Evolutionary conservation across 768 basidiomycete species (phyloP), one percentile per base, ranked within the genome.

Genomic region (Boletus reticuloceps): DNA sequence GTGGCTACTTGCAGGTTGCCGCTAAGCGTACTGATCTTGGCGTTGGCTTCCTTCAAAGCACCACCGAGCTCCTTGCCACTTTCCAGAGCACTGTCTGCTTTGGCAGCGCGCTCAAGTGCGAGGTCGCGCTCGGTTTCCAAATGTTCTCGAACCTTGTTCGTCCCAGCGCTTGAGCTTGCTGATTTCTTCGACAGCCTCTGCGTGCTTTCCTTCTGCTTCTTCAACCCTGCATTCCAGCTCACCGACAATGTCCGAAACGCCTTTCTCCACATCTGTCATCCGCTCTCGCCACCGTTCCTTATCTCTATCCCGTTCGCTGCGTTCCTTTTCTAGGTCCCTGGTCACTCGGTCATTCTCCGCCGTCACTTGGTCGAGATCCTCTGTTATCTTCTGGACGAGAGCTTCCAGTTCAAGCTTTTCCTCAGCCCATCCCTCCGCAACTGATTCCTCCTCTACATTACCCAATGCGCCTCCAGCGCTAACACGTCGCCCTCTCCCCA

Each of bases 201-300:
- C 71, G 9, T 72, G 73, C 25, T 67, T 73, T 50, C 73, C 71
- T 62, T 88, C 85, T 0, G 88, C 81, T 36, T 72, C 74, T 41
- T 72, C 74, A 3, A 81, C 63, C 59, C 80, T 84, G 57, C 62
- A 61, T 70, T 91, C 88, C 54, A 93, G 69, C 47, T 83, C 82
- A n/a, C 72, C 71, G 19, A 93, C 75, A 53, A 91, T 85, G 10
- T 72, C 81, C 37, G 81, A 80, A 27, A 89, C 89, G 5, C 86
- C 87, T 47, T 74, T 74, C 68, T 91, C 85, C 10, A 89, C 86
- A 55, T 89, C 88, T 10, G 59, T 62, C 82, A 91, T 88, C 43
- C 86, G 77, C 48, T 80, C 82, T 60, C 81, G 82, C 84, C 86
- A 92, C 42, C 82, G 72, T 29, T 84, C 82, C 57, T 85, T 87